A percentile compares a stretch with the other conserved stretches of the same genome.
Evolutionary conservation across 495 filamentous ascomycete species (phyloP).

Genomic region (Penicillium samsonianum): DNA sequence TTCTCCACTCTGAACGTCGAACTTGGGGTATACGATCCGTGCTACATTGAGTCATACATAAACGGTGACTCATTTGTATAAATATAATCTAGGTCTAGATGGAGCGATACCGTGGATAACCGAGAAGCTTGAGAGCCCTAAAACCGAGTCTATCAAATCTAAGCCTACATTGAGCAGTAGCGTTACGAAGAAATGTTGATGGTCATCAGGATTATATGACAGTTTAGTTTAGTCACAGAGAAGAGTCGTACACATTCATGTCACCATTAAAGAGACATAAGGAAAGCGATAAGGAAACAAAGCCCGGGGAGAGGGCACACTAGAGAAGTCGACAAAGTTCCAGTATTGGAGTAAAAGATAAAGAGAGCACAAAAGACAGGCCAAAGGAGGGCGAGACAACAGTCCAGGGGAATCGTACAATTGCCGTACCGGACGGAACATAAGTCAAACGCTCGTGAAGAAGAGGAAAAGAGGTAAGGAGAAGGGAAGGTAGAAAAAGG

Average conservation of each 20-base stretch:
- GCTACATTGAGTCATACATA: slow-evolving; percentile 7
- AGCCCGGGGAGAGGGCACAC: slow-evolving; percentile 8
- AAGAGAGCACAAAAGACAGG: slow-evolving; percentile 17
- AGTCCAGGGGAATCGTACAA: slow-evolving; percentile 16
- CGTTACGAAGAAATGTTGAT: background rate
- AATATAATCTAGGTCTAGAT: background rate
- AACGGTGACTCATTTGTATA: slow-evolving; percentile 1
- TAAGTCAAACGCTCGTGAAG: slow-evolving; percentile 24
- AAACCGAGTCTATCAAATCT: background rate
- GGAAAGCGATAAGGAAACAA: slow-evolving; percentile 15
- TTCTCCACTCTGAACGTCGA: background rate
- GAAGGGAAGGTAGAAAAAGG: slow-evolving; percentile 16
- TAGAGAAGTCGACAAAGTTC: slow-evolving; percentile 22
- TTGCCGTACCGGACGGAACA: slow-evolving; percentile 31
- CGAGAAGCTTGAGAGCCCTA: background rate
- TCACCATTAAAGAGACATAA: slow-evolving; percentile 30
- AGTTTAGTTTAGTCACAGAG: slow-evolving; percentile 22
- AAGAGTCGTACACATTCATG: slow-evolving; percentile 34
- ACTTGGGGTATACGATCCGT: background rate
- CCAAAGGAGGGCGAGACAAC: slow-evolving; percentile 19
- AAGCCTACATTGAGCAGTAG: background rate
- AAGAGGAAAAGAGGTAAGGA: slow-evolving; percentile 20
- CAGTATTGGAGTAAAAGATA: slow-evolving; percentile 20
- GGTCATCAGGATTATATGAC: slow-evolving; percentile 11
- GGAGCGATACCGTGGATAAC: background rate